Percentiles rank a stretch among this genome's conserved stretches.
These are phyloP conservation scores for Sphagnum tenellum DNA, from an alignment of 225 moss, liverwort and hornwort genomes.

Conservation along the genomic window DNA sequence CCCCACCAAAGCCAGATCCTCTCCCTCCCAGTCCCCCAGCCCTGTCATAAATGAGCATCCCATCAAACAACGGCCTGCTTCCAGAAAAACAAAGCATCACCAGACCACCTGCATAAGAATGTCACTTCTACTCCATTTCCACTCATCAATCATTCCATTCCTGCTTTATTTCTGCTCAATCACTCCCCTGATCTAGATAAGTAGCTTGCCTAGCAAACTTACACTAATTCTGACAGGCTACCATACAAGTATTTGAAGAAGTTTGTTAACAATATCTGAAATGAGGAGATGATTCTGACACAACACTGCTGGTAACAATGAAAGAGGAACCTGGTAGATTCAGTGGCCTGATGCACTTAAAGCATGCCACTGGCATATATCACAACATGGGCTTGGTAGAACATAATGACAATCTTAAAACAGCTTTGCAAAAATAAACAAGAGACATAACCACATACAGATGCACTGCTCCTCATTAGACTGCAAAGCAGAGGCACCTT, in stretches of 20 bases:
- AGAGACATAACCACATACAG: slow-evolving; percentile 79
- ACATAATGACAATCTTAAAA: slow-evolving; percentile 57
- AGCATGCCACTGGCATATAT: slow-evolving; percentile 37
- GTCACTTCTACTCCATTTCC: too few relatives aligned
- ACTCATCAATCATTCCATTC: too few relatives aligned
- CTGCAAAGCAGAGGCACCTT: slow-evolving; percentile 34
- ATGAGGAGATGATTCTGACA: too few relatives aligned
- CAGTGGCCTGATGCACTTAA: slow-evolving; percentile 55
- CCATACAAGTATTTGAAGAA: too few relatives aligned
- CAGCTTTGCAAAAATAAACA: slow-evolving; percentile 59
- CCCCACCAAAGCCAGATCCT: slow-evolving; percentile 34
- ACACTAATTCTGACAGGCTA: too few relatives aligned
- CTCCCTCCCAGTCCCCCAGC: slow-evolving; percentile 28
- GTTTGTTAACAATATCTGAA: too few relatives aligned
- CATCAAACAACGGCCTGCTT: slow-evolving; percentile 83
- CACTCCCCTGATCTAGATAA: too few relatives aligned
- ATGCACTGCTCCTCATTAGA: slow-evolving; percentile 79
- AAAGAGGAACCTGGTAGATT: slow-evolving; percentile 27
- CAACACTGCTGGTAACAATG: too few relatives aligned
- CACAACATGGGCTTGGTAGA: slow-evolving; percentile 41
- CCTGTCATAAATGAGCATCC: slow-evolving; percentile 36
- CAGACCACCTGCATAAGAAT: too few relatives aligned
- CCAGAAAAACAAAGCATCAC: background rate
- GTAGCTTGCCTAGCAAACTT: too few relatives aligned
- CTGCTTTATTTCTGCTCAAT: too few relatives aligned